Conservation (phyloP, 495 filamentous ascomycete genomes). For the Extremus antarcticus region DNA sequence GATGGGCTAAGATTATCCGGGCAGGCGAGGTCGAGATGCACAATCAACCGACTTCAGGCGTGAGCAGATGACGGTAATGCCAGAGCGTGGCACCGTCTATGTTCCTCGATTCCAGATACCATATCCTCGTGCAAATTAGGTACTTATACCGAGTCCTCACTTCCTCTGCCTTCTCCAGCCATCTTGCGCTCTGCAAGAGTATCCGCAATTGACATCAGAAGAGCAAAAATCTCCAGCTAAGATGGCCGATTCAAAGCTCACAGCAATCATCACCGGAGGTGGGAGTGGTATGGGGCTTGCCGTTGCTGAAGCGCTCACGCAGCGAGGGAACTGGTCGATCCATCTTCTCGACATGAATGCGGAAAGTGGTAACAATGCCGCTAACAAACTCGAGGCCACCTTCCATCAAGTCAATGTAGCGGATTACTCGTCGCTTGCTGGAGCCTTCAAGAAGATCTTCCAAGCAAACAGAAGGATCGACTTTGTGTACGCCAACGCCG, state of each 20-base stretch:
- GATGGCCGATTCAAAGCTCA: not conserved
- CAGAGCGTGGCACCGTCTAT: too few species aligned
- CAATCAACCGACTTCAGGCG: not conserved
- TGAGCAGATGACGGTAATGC: too few species aligned
- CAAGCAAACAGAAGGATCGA: constrained; percentile 15
- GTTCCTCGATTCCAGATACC: too few species aligned
- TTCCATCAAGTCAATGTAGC: constrained; percentile 25
- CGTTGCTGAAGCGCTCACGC: constrained; percentile 22
- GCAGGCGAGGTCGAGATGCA: too few species aligned
- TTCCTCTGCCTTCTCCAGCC: too few species aligned
- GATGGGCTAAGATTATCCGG: not conserved
- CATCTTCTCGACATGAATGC: constrained; percentile 25
- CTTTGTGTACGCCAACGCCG: constrained; percentile 29
- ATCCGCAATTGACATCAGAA: too few species aligned
- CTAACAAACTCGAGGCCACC: not conserved
- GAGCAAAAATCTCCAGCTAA: not conserved
- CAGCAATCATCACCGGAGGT: not conserved
- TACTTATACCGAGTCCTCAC: too few species aligned
- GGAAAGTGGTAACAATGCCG: constrained; percentile 15
- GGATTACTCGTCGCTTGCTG: constrained; percentile 18
- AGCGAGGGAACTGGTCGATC: constrained; percentile 19
- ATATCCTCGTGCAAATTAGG: too few species aligned
- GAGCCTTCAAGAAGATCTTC: constrained; percentile 20
- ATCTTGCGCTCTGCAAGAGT: too few species aligned
- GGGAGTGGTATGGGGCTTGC: constrained; percentile 25